Evolutionary conservation across 805 yeast genomes (phyloP), one percentile per base, ranked within the genome.

Genomic region (Metschnikowia dekortorum): DNA sequence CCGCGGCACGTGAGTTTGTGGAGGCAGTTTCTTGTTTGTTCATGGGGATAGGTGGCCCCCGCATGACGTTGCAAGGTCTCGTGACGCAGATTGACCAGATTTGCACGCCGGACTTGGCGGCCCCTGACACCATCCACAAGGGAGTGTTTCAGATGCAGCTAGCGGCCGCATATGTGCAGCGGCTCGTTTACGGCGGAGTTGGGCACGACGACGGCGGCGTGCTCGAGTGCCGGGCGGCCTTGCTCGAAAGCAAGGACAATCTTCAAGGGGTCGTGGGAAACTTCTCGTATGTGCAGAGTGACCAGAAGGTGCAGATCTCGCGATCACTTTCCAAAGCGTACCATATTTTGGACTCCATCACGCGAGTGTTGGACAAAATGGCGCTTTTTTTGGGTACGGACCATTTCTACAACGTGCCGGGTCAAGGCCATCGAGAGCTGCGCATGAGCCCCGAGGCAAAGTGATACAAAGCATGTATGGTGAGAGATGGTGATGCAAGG

Each of bases 251-350:
- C 43, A 57, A 61, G 36, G 56, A 57, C 37, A 30, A 45, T 2
- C 50, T 61, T 36, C 64, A 64, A 48, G 45, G 44, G 44, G 52
- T 55, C 29, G 53, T 67, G n/a, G 61, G 63, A 14, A 52, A 56
- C 6, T 49, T 62, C 6, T 56, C 58, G 14, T 46, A 46, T 31
- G 53, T 38, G 37, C 34, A 49, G 28, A 51, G 44, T 7, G 30
- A 13, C 29, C 51, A 58, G 16, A 61, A 62, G 35, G 63, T 58
- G 32, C 63, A 60, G 2, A 22, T 65, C 28, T 60, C 67, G 4
- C 53, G 54, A 32, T 47, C 53, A 8, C 53, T 61, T 32, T 61
- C 68, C 22, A 64, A 63, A 10, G 57, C 58, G 16, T 67, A 63
- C 51, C 61, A 59, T 45, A 50, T 51, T 14, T 50, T 67, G 34